Base-by-base conservation (phyloP, 306 rosid genomes). In the Citrullus amarus region DNA sequence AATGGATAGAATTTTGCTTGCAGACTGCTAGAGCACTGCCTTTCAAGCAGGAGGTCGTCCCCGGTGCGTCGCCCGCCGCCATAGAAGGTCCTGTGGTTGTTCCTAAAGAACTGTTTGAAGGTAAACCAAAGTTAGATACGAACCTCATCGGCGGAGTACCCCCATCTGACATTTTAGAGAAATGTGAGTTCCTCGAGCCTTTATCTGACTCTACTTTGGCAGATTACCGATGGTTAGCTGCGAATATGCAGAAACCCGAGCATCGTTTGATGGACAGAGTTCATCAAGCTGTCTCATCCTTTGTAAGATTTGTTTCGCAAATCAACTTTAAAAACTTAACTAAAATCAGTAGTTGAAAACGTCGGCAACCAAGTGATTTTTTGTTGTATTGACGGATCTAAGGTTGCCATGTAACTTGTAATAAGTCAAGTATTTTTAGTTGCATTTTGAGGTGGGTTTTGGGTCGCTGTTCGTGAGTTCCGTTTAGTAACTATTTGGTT, bases 1-100 rank as follows among this genome's bases (percentile, higher is more conserved):
- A 94, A 75, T 94, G 98, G 98, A 84, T 89, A 66, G 98, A 94
- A 80, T 94, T 94, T 83, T 94, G 98, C 87, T 88, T 94, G 88
- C 98, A 92, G 87, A 78, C 90, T 57, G 89, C 96, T 51, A 83
- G 98, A 79, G 88, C 97, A 38, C 79, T 90, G 25, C 97, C 98
- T 34, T 94, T 94, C 78, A 87, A 83, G 87, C 97, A 92, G 83
- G 98, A 94, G 80, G 95, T 91, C 69, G 84, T 94, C 76, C 96
- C 98, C 1, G 98, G 97, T 67, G 85, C 96, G 38, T 88, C 93
- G 62, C 98, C 97, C 6, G 79, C 86, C 6, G 83, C 76, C 78
- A 85, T 94, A 48, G 93, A 84, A 72, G 83, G 82, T 83, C 68
- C 89, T 61, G 22, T 79, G 1, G 75, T 81, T 28, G 79, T 72